phyloP scores from a whole-genome alignment of 169 alveolate genomes.

The Plasmodium inui region DNA sequence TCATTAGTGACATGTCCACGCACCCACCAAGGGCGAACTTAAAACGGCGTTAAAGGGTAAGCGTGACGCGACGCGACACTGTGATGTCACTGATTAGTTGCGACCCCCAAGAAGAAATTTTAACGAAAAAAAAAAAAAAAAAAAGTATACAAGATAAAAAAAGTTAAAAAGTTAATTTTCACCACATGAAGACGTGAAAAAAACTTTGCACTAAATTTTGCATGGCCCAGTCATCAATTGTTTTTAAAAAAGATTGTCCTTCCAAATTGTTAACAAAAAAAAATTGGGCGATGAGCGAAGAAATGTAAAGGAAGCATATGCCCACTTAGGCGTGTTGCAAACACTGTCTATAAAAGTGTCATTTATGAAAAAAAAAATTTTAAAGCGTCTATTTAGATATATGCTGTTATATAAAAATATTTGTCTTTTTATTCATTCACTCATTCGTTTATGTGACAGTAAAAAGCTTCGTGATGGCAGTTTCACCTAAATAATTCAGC shows the following conservation, averaged over 20 bases:
- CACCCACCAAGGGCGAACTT: background rate
- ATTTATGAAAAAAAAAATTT: background rate
- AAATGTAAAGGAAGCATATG: background rate
- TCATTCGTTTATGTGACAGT: background rate
- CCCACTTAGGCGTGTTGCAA: background rate
- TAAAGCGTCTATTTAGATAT: background rate
- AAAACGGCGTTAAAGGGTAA: background rate
- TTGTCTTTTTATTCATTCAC: background rate
- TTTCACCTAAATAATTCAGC: background rate
- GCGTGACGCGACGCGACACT: background rate
- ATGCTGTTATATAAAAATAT: background rate
- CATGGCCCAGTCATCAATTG: background rate
- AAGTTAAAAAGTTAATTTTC: background rate
- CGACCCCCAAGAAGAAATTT: background rate
- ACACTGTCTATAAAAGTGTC: background rate
- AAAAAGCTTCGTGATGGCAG: background rate
- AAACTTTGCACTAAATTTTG: background rate
- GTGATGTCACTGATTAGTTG: background rate
- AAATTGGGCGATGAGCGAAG: background rate
- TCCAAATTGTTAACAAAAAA: background rate
- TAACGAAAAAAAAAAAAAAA: background rate
- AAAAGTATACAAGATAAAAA: background rate
- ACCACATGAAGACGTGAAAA: background rate
- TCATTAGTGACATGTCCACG: background rate
- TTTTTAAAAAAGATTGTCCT: background rate